Conservation (phyloP, 2,329 filamentous ascomycete species). For the Pezicula carpinea region DNA sequence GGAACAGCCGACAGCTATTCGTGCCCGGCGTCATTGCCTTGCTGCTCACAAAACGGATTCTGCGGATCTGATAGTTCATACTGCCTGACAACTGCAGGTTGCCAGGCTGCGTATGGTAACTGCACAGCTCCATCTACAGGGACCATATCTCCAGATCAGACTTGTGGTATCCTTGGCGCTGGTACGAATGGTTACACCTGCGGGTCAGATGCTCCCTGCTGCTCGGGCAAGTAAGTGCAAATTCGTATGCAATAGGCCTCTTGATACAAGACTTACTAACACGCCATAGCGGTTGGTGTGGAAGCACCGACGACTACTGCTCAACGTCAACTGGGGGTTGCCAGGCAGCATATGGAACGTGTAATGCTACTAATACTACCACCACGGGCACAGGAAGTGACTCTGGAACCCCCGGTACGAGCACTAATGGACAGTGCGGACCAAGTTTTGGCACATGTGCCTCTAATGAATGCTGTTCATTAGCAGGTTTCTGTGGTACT, state of each 20-base stretch:
- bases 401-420: slow-evolving; percentile 4
- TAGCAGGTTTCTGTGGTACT: slow-evolving; percentile 18
- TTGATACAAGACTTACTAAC: neutral
- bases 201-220: slow-evolving; percentile 7
- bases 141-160: slow-evolving; percentile 11
- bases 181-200: slow-evolving; percentile 19
- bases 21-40: slow-evolving; percentile 16
- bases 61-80: slow-evolving; percentile 27
- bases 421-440: slow-evolving; percentile 20
- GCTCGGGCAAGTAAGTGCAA: slow-evolving; percentile 12
- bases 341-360: slow-evolving; percentile 18
- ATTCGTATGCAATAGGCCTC: neutral
- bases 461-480: slow-evolving; percentile 18
- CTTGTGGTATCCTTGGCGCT: slow-evolving; percentile 11
- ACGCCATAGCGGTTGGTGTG: slow-evolving; percentile 23
- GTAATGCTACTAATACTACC: slow-evolving; percentile 4
- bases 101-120: slow-evolving; percentile 18
- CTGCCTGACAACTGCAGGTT: slow-evolving; percentile 24
- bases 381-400: slow-evolving; percentile 1
- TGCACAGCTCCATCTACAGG: slow-evolving; percentile 9
- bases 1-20: slow-evolving; percentile 13
- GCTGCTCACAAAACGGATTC: slow-evolving; percentile 29
- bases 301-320: slow-evolving; percentile 24
- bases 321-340: slow-evolving; percentile 19
- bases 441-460: slow-evolving; percentile 16